Conservation (phyloP, 192 early-diverging fungal genomes). For the Podila epigama region DNA sequence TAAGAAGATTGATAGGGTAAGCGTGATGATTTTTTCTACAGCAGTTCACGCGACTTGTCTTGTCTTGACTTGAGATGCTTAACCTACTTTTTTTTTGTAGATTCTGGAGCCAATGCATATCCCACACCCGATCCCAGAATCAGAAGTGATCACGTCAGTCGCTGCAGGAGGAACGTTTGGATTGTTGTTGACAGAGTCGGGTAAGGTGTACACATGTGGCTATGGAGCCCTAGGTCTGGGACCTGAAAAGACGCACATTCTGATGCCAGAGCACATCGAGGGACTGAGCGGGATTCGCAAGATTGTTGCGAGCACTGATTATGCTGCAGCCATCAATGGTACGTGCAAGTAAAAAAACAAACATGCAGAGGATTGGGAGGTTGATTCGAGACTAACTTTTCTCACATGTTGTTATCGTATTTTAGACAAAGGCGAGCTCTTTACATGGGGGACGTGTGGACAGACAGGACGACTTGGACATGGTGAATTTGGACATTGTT, state of each 20-base stretch:
- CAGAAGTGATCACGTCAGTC: conserved; percentile 53
- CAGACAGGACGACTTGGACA: conserved; percentile 39
- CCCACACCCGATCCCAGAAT: conserved; percentile 44
- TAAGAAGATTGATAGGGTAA: conserved; percentile 62
- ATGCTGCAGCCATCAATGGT: conserved; percentile 63
- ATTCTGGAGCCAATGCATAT: conserved; percentile 65
- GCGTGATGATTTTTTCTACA: neutral
- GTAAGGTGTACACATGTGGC: conserved; percentile 70
- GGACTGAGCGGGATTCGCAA: conserved; percentile 46
- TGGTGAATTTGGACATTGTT: conserved; percentile 31
- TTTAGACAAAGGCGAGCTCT: conserved; percentile 35
- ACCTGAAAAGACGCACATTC: conserved; percentile 41
- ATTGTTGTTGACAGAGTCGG: conserved; percentile 46
- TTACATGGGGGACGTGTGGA: conserved; percentile 45
- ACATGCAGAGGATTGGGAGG: neutral
- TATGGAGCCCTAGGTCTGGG: conserved; percentile 74
- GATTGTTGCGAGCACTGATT: conserved; percentile 69
- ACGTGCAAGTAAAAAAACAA: neutral
- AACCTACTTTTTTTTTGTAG: conserved; percentile 14
- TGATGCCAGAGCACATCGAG: conserved; percentile 54
- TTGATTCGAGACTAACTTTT: neutral
- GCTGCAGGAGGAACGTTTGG: conserved; percentile 75
- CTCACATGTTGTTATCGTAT: neutral
- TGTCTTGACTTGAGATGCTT: neutral
- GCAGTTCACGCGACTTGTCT: neutral